Conservation (phyloP, 2,329 filamentous ascomycete genomes). For the Chaetomium strumarium region DNA sequence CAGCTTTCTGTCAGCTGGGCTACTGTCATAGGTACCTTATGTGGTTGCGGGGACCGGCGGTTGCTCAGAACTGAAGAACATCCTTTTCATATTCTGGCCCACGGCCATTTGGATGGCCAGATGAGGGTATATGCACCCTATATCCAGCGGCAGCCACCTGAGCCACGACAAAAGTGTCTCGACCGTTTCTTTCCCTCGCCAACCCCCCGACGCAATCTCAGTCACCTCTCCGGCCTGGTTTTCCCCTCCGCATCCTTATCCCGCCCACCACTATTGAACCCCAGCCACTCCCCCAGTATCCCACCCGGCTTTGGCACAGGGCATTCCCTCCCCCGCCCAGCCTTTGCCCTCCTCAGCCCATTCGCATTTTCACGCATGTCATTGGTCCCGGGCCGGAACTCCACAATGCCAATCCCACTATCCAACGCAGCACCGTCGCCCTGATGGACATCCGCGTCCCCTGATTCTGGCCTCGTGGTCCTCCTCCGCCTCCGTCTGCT, state of each 20-base stretch:
- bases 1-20: too few relatives aligned
- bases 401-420: background rate
- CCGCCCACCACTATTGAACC: conserved; percentile 44
- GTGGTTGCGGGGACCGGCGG: background rate
- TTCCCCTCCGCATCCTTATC: background rate
- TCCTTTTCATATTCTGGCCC: background rate
- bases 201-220: background rate
- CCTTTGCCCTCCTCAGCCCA: conserved; percentile 32
- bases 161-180: background rate
- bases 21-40: background rate
- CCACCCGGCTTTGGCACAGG: conserved; percentile 88
- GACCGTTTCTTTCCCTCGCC: background rate
- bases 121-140: conserved; percentile 2
- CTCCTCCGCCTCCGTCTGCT: conserved; percentile 1
- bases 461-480: conserved; percentile 19
- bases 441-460: background rate
- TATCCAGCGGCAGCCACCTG: background rate
- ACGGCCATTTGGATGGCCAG: background rate
- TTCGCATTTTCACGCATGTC: conserved; percentile 41
- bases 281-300: conserved; percentile 45
- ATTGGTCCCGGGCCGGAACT: conserved; percentile 2
- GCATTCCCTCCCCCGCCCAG: conserved; percentile 61
- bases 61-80: background rate
- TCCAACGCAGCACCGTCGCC: background rate
- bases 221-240: conserved; percentile 9